phyloP scores from a whole-genome alignment of 805 yeast species.

The Brettanomyces naardenensis region DNA sequence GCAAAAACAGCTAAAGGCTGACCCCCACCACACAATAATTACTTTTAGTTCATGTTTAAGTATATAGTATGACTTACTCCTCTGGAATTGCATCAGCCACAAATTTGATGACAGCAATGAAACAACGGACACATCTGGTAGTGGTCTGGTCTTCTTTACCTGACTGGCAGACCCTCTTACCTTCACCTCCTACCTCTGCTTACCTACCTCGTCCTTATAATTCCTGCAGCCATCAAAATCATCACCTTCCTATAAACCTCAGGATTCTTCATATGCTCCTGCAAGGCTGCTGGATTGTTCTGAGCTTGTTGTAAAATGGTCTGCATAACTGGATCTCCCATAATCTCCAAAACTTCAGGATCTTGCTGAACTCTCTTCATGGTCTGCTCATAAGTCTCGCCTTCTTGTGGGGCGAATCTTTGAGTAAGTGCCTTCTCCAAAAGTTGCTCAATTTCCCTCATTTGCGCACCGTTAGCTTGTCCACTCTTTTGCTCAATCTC shows the following conservation, averaged over 20 bases:
- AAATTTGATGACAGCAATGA: too few species aligned
- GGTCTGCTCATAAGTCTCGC: slow-evolving; percentile 92
- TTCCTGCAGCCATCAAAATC: slow-evolving; percentile 91
- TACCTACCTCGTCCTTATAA: slow-evolving; percentile 73
- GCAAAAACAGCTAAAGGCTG: too few species aligned
- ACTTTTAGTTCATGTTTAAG: too few species aligned
- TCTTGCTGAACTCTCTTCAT: slow-evolving; percentile 84
- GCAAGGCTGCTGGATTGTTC: slow-evolving; percentile 92
- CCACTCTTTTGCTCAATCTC: slow-evolving; percentile 57
- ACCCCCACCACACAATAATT: too few species aligned
- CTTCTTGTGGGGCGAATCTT: slow-evolving; percentile 75
- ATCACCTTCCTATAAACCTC: slow-evolving; percentile 82
- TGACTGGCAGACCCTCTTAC: too few species aligned
- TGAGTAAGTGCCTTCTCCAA: slow-evolving; percentile 67
- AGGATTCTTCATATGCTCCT: slow-evolving; percentile 97
- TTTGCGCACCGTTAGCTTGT: slow-evolving; percentile 42
- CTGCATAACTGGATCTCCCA: slow-evolving; percentile 95
- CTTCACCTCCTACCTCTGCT: slow-evolving; percentile 5
- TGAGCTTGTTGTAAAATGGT: slow-evolving; percentile 90
- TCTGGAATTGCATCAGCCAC: too few species aligned
- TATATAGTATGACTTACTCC: too few species aligned
- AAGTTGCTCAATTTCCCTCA: slow-evolving; percentile 76
- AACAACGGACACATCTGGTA: too few species aligned
- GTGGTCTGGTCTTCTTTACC: too few species aligned
- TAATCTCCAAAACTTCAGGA: slow-evolving; percentile 85